Percentiles rank a stretch among this genome's conserved stretches.
phyloP scores from a whole-genome alignment of 208 protist species.

The Trypanosoma platydactyli region DNA sequence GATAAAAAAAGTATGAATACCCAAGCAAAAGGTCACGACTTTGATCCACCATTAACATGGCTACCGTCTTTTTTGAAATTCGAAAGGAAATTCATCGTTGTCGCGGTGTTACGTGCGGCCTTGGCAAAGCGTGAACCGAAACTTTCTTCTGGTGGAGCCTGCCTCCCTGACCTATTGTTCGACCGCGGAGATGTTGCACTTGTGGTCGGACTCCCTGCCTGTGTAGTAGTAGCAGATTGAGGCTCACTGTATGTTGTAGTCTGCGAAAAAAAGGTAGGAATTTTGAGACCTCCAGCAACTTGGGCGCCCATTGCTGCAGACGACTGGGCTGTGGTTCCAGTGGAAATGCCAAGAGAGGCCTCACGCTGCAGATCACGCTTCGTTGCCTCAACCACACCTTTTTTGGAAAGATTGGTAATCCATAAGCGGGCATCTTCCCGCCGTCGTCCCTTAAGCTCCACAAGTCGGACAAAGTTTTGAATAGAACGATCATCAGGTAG shows the following conservation, averaged over 20 bases:
- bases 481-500: slow-evolving; percentile 85
- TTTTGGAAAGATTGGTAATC: slow-evolving; percentile 80
- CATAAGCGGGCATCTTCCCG: slow-evolving; percentile 80
- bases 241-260: slow-evolving; percentile 1
- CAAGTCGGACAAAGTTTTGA: slow-evolving; percentile 83
- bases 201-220: background rate
- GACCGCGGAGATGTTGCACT: background rate
- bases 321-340: slow-evolving; percentile 13
- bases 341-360: slow-evolving; percentile 18
- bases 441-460: slow-evolving; percentile 77
- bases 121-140: slow-evolving; percentile 61
- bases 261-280: slow-evolving; percentile 12
- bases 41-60: background rate
- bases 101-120: slow-evolving; percentile 55
- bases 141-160: slow-evolving; percentile 37
- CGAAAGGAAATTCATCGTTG: slow-evolving; percentile 67
- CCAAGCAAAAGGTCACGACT: slow-evolving; percentile 11
- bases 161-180: slow-evolving; percentile 1
- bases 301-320: slow-evolving; percentile 2
- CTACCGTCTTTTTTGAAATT: slow-evolving; percentile 65
- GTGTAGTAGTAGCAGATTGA: background rate
- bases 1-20: slow-evolving; percentile 18
- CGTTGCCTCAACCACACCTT: slow-evolving; percentile 86
- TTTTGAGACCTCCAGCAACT: slow-evolving; percentile 1
- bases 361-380: slow-evolving; percentile 53